Conservation (phyloP, 352 stramenopile genomes). For the Globisporangium emineosum region DNA sequence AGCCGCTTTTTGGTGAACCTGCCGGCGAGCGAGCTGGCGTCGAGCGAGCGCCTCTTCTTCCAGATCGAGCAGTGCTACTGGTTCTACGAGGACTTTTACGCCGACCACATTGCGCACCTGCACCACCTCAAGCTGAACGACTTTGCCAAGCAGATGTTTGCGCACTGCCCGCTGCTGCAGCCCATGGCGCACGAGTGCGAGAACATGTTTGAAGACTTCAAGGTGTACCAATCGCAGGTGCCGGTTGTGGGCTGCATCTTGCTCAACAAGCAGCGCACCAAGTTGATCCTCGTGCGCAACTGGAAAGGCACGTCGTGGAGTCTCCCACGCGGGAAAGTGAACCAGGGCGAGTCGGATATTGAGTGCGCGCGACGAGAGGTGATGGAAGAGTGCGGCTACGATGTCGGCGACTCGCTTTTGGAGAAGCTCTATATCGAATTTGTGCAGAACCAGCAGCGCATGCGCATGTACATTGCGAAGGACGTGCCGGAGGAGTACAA, state of each 20-base stretch:
- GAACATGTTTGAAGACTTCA: constrained; percentile 93
- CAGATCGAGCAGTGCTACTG: constrained; percentile 97
- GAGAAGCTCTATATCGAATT: constrained; percentile 85
- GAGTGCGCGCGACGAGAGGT: constrained; percentile 90
- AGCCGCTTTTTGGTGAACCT: constrained; percentile 95
- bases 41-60: constrained; percentile 95
- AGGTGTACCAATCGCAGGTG: constrained; percentile 92
- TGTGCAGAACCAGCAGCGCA: constrained; percentile 84
- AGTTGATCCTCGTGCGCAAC: constrained; percentile 89
- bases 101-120: constrained; percentile 82
- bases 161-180: constrained; percentile 85
- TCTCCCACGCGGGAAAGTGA: constrained; percentile 93
- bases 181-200: constrained; percentile 87
- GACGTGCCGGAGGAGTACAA: constrained; percentile 90
- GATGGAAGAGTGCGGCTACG: constrained; percentile 91
- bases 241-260: constrained; percentile 94
- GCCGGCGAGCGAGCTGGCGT: constrained; percentile 85
- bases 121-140: constrained; percentile 93
- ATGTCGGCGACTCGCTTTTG: constrained; percentile 72
- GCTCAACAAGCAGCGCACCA: constrained; percentile 80
- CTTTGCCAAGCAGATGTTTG: constrained; percentile 92
- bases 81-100: constrained; percentile 98
- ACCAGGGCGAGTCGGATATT: constrained; percentile 87
- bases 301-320: constrained; percentile 92
- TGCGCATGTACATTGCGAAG: constrained; percentile 91